A percentile compares a stretch with the other conserved stretches of the same genome.
Conservation (phyloP, 139 green algal genomes). For the Auxenochlorella pyrenoidosa region DNA sequence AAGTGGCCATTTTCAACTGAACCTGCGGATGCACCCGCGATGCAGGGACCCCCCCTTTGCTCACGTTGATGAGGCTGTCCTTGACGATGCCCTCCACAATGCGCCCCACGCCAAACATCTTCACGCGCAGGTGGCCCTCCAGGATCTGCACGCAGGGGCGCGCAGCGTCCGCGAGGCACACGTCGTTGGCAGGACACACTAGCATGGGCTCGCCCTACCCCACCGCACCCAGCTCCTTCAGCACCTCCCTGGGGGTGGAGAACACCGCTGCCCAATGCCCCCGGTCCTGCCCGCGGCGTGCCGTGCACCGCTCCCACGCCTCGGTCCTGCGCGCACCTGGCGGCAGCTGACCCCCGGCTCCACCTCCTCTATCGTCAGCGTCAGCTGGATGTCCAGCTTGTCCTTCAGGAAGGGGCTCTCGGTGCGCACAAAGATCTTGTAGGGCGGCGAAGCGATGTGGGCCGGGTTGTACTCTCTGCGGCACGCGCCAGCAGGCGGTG, state of each 20-base stretch:
- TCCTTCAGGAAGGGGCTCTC: constrained; percentile 42
- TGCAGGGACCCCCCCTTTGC: neutral
- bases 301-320: neutral
- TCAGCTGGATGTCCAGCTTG: constrained; percentile 42
- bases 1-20: neutral
- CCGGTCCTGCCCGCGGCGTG: no score
- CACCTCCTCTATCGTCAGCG: constrained; percentile 45
- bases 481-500: neutral
- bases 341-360: constrained; percentile 33
- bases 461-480: constrained; percentile 41
- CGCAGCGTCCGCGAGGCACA: no score
- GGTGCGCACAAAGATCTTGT: constrained; percentile 42
- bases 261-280: no score
- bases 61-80: constrained; percentile 44
- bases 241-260: no score
- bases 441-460: constrained; percentile 36
- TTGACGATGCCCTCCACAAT: constrained; percentile 51
- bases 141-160: constrained; percentile 28
- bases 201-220: neutral
- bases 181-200: no score
- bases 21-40: neutral
- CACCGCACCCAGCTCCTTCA: neutral
- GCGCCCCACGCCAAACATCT: constrained; percentile 50
- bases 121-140: constrained; percentile 39
- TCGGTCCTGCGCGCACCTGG: constrained; percentile 22